Base-by-base conservation (phyloP, 306 rosid genomes). In the Comarum palustre region DNA sequence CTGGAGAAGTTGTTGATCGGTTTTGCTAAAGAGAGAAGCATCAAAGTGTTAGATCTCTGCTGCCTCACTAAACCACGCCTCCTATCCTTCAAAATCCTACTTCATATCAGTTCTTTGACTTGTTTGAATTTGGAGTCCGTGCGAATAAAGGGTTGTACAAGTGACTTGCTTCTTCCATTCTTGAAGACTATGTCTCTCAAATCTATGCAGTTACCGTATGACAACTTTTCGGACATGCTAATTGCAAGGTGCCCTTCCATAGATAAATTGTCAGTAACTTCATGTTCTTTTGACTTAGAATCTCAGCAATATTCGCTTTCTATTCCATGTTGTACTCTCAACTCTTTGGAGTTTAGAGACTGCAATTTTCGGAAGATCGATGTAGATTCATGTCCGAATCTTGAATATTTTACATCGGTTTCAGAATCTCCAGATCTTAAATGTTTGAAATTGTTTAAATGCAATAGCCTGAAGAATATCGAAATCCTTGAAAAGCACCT, bases 171-270 rank as follows among this genome's bases (percentile, higher is more conserved):
- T 47, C n/a, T 15, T 47, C 52, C 52, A 17, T 47, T 17, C 52
- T 47, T 47, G 52, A 47, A 47, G 52, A 47, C 52, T 47, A 47
- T 47, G 52, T 47, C 52, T n/a, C 52, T 47, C 52, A 47, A 47
- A 47, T 0, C 2, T 16, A 5, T 47, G 52, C n/a, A 3, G 0
- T 5, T 46, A 14, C 51, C 19, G 1, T 0, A 15, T 1, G 1
- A 4, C 6, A 15, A 15, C 6, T 46, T 46, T 4, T 15, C 6
- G n/a, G 6, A 46, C 51, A 15, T 12, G 52, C 20, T 47, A 47
- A 5, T 47, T 4, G 4, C n/a, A 4, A 47, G 52, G n/a, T 47
- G 52, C 52, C 52, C 52, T 4, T 47, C 20, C 20, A 47, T 47
- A 3, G 52, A 47, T 20, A 4, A 5, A 0, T 16, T 47, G 8